Percentiles rank a stretch among this genome's conserved stretches.
Conservation (phyloP, 768 basidiomycete genomes). For the Coprinopsis strossmayeri region DNA sequence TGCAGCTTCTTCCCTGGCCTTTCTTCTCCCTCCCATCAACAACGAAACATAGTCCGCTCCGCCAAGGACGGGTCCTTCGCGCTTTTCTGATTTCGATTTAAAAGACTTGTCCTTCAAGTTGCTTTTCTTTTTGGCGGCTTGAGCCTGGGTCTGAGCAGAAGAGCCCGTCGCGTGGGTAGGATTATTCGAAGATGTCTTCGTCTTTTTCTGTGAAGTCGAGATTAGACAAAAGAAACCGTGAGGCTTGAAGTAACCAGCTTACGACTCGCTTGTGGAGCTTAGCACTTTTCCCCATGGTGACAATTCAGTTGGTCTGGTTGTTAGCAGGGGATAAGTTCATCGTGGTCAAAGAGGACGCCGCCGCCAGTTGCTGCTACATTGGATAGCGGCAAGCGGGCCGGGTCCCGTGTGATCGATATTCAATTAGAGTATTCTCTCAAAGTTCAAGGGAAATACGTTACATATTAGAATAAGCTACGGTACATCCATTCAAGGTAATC, state of each 20-base stretch:
- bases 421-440: no score
- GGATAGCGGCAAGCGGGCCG: no score
- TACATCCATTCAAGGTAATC: no score
- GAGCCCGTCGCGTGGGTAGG: slow-evolving; percentile 13
- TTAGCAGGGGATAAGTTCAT: no score
- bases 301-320: no score
- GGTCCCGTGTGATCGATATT: no score
- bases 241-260: slow-evolving; percentile 17
- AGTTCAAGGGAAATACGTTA: no score
- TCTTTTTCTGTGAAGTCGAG: slow-evolving; percentile 28
- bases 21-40: slow-evolving; percentile 65
- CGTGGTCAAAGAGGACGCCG: no score
- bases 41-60: slow-evolving; percentile 74
- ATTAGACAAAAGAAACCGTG: neutral
- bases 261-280: slow-evolving; percentile 60
- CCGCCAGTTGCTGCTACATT: no score
- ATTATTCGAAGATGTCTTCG: slow-evolving; percentile 23
- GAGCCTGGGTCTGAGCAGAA: slow-evolving; percentile 28
- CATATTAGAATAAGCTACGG: no score
- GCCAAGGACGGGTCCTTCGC: slow-evolving; percentile 48
- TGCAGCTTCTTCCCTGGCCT: slow-evolving; percentile 57
- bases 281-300: slow-evolving; percentile 56
- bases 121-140: slow-evolving; percentile 44
- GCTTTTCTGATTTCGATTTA: slow-evolving; percentile 17
- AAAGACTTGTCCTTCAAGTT: slow-evolving; percentile 37